Percentiles rank a stretch among this genome's conserved stretches.
phyloP scores from a whole-genome alignment of 2,329 filamentous ascomycete species.

The Gremmenia infestans region DNA sequence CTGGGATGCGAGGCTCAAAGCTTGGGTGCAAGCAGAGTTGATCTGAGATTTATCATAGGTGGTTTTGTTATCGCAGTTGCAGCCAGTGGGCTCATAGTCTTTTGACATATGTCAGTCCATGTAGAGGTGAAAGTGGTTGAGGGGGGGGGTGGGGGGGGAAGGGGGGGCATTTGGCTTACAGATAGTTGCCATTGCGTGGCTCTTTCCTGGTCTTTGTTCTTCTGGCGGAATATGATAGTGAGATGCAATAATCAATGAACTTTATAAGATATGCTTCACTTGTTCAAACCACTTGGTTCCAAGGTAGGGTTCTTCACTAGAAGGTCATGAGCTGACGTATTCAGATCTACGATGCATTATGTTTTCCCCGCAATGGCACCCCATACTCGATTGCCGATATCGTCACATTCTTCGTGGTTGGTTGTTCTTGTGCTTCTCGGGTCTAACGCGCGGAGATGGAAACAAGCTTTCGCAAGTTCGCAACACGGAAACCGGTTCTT shows the following conservation, averaged over 20 bases:
- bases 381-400: background rate
- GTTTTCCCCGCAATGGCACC: background rate
- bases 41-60: constrained; percentile 23
- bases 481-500: no score
- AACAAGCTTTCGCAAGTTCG: background rate
- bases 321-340: background rate
- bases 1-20: constrained; percentile 23
- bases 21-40: constrained; percentile 25
- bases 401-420: background rate
- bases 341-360: background rate
- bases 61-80: constrained; percentile 23
- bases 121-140: background rate
- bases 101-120: background rate
- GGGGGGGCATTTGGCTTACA: background rate
- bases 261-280: background rate
- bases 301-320: background rate
- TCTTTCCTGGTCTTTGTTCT: background rate
- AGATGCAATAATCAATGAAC: no score
- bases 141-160: no score
- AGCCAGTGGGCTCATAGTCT: constrained; percentile 21
- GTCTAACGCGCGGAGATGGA: background rate
- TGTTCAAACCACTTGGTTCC: background rate
- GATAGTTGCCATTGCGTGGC: constrained; percentile 6
- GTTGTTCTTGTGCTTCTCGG: background rate
- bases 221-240: no score